Base-by-base conservation (phyloP, 1,284 basidiomycete genomes). In the Meira miltonrushii region DNA sequence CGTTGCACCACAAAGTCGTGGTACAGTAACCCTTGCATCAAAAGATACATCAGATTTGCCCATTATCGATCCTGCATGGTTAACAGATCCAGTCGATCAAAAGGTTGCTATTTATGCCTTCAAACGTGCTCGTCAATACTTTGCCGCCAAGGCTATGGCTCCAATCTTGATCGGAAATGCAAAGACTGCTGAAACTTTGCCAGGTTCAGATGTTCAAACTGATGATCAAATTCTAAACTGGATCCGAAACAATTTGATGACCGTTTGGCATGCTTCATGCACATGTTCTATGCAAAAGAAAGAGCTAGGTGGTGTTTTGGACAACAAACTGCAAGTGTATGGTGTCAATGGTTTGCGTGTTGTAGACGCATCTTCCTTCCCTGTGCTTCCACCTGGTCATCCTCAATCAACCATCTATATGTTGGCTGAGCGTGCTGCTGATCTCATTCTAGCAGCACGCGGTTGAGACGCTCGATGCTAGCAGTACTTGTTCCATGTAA, bases 361-460 rank as follows among this genome's bases (percentile, higher is more conserved):
- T 9, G 80, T 82, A 12, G 83, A 84, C 64, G 82, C 82, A 0
- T 81, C 80, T 33, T 75, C 82, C n/a, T 80, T 83, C 67, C 80
- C 80, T n/a, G 44, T 51, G 15, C 44, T 68, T 55, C 49, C 64
- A 15, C 69, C 69, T 0, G 69, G 69, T 19, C 69, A 71, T 43
- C 69, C 69, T 1, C 69, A 71, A 56, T 61, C 60, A 13, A 63
- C 65, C 2, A 59, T 62, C 44, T 71, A 71, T 49, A 71, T 71
- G 69, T 61, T 71, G 21, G 69, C 69, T 33, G 28, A 33, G 8
- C 28, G 28, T 33, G 28, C 28, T 8, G 28, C 28, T 33, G 28
- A 33, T 33, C 28, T 33, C 8, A 33, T 33, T 8, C 28, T 33
- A 33, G 28, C 28, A 33, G 28, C 28, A 33, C 28, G 28, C 3